phyloP scores from a whole-genome alignment of 139 green algal genomes.

The Chlorella sorokiniana region DNA sequence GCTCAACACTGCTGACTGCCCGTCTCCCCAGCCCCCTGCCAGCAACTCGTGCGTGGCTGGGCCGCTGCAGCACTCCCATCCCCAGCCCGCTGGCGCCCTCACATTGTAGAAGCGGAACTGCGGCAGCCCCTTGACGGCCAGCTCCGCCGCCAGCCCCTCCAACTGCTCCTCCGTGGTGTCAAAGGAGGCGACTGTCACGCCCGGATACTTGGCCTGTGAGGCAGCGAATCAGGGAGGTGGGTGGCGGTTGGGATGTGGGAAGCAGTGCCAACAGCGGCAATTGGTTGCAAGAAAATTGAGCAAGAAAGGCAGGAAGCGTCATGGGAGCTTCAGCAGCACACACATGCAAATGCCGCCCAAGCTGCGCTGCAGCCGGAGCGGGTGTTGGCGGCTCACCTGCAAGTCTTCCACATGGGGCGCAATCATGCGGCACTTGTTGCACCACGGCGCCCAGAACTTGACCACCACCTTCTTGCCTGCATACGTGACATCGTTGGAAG shows the following conservation, averaged over 20 bases:
- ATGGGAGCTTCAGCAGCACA: too few relatives aligned
- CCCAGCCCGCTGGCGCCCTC: neutral
- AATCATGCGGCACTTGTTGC: conserved; percentile 77
- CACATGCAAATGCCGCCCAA: neutral
- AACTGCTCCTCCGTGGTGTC: conserved; percentile 73
- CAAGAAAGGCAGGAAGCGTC: too few relatives aligned
- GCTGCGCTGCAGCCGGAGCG: too few relatives aligned
- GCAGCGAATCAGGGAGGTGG: neutral
- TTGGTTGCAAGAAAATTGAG: too few relatives aligned
- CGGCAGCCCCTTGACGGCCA: conserved; percentile 75
- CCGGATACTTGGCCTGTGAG: conserved; percentile 60
- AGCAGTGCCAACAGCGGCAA: too few relatives aligned
- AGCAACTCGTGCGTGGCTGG: neutral
- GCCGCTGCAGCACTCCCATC: neutral
- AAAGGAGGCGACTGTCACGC: conserved; percentile 73
- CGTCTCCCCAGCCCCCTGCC: neutral
- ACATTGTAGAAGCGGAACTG: conserved; percentile 80
- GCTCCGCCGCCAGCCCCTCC: conserved; percentile 58
- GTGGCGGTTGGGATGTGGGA: neutral
- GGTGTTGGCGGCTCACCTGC: conserved; percentile 21
- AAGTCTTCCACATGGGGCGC: conserved; percentile 73
- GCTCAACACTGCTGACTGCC: too few relatives aligned
- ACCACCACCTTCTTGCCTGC: conserved; percentile 43
- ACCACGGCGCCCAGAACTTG: conserved; percentile 63
- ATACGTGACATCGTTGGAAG: neutral